phyloP scores from a whole-genome alignment of 176 grass and related monocot genomes.

The Chloris gayana region DNA sequence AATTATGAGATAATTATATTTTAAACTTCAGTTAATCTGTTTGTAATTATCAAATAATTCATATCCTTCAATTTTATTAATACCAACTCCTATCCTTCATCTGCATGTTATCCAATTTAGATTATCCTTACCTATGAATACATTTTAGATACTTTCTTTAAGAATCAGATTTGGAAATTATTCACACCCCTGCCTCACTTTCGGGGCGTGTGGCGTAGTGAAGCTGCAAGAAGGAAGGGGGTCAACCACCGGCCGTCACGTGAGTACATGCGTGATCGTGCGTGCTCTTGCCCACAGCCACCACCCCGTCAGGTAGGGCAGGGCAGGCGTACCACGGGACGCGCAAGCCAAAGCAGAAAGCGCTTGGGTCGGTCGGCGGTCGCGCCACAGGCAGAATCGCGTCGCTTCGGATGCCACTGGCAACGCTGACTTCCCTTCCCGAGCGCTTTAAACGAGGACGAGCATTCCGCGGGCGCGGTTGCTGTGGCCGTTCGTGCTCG shows the following conservation, averaged over 20 bases:
- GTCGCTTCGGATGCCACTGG: conserved; percentile 22
- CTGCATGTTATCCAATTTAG: no score
- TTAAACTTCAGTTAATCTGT: no score
- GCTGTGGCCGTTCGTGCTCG: background rate
- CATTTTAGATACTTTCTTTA: no score
- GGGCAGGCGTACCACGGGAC: background rate
- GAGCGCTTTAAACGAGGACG: background rate
- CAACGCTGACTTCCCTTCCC: background rate
- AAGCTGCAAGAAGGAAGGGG: background rate
- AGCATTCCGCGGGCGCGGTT: background rate
- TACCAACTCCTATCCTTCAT: no score
- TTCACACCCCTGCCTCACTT: no score
- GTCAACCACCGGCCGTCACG: conserved; percentile 15
- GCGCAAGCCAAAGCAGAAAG: background rate
- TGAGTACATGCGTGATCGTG: conserved; percentile 1
- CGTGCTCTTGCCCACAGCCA: background rate
- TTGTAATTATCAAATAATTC: no score
- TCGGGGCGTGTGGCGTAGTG: background rate
- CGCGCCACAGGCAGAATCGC: background rate
- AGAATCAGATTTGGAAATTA: no score
- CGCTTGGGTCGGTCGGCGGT: background rate
- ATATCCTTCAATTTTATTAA: no score
- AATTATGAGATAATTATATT: no score
- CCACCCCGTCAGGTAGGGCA: background rate
- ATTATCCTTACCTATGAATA: no score